Conservation (phyloP, 2,329 filamentous ascomycete genomes). For the Aspergillus udagawae region DNA sequence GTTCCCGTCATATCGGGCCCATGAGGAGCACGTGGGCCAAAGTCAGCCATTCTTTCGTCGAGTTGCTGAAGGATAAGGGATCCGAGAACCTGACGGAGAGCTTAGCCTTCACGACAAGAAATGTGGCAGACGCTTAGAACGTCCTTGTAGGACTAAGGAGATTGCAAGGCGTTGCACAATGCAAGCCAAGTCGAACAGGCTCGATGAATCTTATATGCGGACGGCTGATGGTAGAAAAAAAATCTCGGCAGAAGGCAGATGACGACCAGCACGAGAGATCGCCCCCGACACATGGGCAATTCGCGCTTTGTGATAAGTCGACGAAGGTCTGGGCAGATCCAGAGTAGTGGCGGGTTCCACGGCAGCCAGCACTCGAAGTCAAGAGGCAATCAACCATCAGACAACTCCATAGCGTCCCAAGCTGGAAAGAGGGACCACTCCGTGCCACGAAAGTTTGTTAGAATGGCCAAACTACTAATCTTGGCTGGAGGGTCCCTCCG, state of each 20-base stretch:
- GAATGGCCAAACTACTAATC: neutral
- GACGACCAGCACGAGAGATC: conserved; percentile 11
- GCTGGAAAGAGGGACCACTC: conserved; percentile 3
- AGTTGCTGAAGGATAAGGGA: conserved; percentile 5
- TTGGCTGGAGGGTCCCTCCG: neutral
- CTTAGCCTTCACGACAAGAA: conserved; percentile 11
- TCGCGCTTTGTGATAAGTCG: conserved; percentile 18
- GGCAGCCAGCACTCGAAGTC: conserved; percentile 2
- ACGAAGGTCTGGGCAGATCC: conserved; percentile 12
- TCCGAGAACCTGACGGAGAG: conserved; percentile 6
- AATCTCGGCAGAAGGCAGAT: conserved; percentile 14
- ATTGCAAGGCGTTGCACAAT: conserved; percentile 16
- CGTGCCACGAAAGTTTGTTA: neutral
- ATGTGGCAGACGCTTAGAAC: conserved; percentile 6
- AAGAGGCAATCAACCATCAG: conserved; percentile 1
- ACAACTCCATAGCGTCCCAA: conserved; percentile 4
- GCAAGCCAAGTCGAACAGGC: conserved; percentile 20
- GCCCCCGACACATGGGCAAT: conserved; percentile 19
- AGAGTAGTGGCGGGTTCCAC: conserved; percentile 11
- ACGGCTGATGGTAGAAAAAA: conserved; percentile 6
- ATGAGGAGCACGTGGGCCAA: conserved; percentile 43
- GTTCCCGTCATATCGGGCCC: conserved; percentile 45
- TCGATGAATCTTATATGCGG: conserved; percentile 15
- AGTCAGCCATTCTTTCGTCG: conserved; percentile 31
- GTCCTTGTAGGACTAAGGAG: conserved; percentile 5